phyloP scores from a whole-genome alignment of 495 filamentous ascomycete species.

The Penicillium roqueforti region DNA sequence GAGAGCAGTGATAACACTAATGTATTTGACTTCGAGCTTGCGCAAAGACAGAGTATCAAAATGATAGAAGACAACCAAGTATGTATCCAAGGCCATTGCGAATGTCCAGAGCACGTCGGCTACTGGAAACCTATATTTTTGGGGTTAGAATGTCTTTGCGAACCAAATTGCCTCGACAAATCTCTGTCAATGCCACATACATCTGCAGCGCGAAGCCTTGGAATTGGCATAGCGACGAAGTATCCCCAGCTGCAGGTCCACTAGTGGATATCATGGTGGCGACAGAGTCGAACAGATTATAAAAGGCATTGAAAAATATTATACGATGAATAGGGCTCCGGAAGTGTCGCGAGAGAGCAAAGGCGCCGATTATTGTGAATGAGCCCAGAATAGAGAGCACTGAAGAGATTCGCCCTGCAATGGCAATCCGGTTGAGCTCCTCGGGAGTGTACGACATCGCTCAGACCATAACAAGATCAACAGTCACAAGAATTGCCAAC shows the following conservation, averaged over 20 bases:
- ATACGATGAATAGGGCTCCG: constrained; percentile 47
- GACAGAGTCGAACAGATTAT: constrained; percentile 43
- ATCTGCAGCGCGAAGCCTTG: constrained; percentile 48
- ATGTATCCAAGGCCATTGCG: constrained; percentile 44
- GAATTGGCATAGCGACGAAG: constrained; percentile 42
- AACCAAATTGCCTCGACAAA: neutral
- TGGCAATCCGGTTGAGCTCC: constrained; percentile 27
- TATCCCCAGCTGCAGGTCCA: constrained; percentile 35
- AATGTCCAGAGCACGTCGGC: constrained; percentile 51
- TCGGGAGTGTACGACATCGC: constrained; percentile 29
- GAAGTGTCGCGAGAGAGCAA: constrained; percentile 36
- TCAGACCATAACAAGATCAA: neutral
- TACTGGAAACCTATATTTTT: constrained; percentile 39
- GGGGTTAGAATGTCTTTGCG: neutral
- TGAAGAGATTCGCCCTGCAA: constrained; percentile 37
- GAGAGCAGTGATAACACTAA: constrained; percentile 30
- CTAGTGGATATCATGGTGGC: constrained; percentile 44
- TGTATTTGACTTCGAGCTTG: constrained; percentile 41
- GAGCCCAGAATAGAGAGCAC: constrained; percentile 37
- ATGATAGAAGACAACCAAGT: constrained; percentile 41
- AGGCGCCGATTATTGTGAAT: constrained; percentile 38
- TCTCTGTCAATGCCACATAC: constrained; percentile 20
- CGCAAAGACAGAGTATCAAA: constrained; percentile 37
- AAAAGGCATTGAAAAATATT: constrained; percentile 46
- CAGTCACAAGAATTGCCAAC: neutral